Evolutionary conservation across 2,329 filamentous ascomycete genomes (phyloP).

Genomic region (Alternaria novae-zelandiae): DNA sequence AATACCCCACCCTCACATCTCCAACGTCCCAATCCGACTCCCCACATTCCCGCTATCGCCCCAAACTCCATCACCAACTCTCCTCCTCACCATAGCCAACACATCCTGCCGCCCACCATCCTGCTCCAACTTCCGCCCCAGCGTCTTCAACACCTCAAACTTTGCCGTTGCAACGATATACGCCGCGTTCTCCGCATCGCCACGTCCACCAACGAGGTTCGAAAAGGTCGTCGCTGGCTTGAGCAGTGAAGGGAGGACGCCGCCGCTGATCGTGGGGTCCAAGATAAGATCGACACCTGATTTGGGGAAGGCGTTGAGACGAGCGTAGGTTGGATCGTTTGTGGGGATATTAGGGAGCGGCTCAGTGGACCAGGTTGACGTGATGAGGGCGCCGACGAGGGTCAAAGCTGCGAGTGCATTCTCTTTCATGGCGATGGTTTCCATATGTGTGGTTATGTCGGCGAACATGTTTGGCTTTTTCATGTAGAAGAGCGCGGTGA

Average conservation of each 20-base stretch:
- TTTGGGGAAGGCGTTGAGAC: conserved; percentile 38
- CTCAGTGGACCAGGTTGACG: conserved; percentile 59
- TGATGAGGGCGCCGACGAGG: conserved; percentile 60
- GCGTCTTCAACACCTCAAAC: conserved; percentile 60
- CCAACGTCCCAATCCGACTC: conserved; percentile 55
- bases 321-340: conserved; percentile 56
- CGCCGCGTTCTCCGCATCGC: conserved; percentile 63
- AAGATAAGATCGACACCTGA: conserved; percentile 60
- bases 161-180: conserved; percentile 65
- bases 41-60: conserved; percentile 51
- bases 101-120: conserved; percentile 48
- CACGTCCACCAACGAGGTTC: conserved; percentile 64
- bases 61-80: conserved; percentile 53
- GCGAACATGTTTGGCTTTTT: conserved; percentile 60
- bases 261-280: conserved; percentile 57
- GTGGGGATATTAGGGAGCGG: conserved; percentile 53
- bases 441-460: conserved; percentile 60
- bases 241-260: conserved; percentile 63
- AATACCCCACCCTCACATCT: conserved; percentile 17
- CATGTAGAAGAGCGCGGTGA: conserved; percentile 62
- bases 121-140: conserved; percentile 55
- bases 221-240: conserved; percentile 63
- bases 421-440: conserved; percentile 64
- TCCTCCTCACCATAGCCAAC: conserved; percentile 49
- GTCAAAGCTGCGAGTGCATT: conserved; percentile 62